These are phyloP conservation scores for Cladobotryum mycophilum DNA, from an alignment of 2,329 filamentous ascomycete genomes.

Conservation along the genomic window DNA sequence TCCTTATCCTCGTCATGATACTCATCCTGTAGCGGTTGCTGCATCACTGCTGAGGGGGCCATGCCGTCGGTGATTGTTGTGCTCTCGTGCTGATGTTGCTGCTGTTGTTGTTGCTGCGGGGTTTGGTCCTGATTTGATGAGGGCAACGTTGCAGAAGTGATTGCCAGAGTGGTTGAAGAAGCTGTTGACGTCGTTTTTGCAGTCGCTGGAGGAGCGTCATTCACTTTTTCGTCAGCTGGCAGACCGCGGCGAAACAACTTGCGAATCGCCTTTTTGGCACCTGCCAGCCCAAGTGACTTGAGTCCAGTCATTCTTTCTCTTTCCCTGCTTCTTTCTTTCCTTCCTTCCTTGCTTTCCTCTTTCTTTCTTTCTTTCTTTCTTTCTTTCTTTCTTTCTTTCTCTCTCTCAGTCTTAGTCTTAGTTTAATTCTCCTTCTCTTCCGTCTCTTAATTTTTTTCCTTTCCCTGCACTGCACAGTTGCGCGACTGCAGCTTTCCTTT, in stretches of 20 bases:
- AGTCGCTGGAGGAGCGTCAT: not conserved
- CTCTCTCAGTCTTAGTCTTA: not conserved
- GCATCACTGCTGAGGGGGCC: constrained; percentile 11
- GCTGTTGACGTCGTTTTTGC: not conserved
- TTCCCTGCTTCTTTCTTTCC: not conserved
- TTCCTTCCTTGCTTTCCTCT: not conserved
- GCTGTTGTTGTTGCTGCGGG: constrained; percentile 8
- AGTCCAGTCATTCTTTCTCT: constrained; percentile 17
- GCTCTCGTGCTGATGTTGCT: constrained; percentile 1
- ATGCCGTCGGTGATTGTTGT: constrained; percentile 13
- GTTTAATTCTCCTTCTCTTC: not conserved
- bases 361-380: not conserved
- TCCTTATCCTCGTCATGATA: constrained; percentile 22
- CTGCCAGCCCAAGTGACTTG: constrained; percentile 25
- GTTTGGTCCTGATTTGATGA: constrained; percentile 2
- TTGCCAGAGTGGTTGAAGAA: not conserved
- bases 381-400: not conserved
- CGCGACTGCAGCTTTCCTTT: not conserved
- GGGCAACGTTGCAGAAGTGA: not conserved
- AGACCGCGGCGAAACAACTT: constrained; percentile 24
- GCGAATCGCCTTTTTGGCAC: constrained; percentile 25
- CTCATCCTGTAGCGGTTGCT: constrained; percentile 1
- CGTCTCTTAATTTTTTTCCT: not conserved
- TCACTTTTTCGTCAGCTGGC: constrained; percentile 19
- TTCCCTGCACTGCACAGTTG: not conserved